A percentile compares a stretch with the other conserved stretches of the same genome.
These are phyloP conservation scores for Acanthamoeba sp. DNA, from an alignment of 208 protist genomes.

Conservation along the genomic window DNA sequence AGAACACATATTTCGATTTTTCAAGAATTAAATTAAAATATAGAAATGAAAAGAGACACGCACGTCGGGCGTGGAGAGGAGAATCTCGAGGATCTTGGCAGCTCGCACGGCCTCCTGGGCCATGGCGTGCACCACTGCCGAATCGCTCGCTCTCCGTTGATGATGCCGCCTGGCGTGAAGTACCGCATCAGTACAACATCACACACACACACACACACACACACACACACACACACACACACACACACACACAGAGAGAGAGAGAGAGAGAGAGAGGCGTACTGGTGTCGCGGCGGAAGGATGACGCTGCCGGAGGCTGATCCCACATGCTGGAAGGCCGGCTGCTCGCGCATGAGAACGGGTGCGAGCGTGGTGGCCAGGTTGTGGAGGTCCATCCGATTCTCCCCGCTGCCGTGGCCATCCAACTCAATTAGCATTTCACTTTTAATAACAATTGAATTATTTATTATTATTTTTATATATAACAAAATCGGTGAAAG, in stretches of 20 bases:
- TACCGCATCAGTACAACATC: not conserved
- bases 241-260: not conserved
- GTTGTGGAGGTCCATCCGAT: constrained; percentile 27
- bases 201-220: not conserved
- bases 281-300: not conserved
- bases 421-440: too few relatives aligned
- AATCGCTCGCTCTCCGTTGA: not conserved
- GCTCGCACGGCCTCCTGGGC: constrained; percentile 4
- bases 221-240: too few relatives aligned
- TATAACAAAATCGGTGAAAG: too few relatives aligned
- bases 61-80: constrained; percentile 1
- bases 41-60: not conserved
- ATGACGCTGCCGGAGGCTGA: not conserved
- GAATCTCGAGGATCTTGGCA: not conserved
- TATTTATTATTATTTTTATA: too few relatives aligned
- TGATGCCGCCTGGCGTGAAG: not conserved
- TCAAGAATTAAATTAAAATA: too few relatives aligned
- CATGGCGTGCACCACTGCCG: not conserved
- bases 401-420: constrained; percentile 9
- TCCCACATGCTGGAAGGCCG: not conserved
- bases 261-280: not conserved
- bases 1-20: too few relatives aligned
- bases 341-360: constrained; percentile 14
- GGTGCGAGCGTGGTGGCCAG: constrained; percentile 4
- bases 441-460: not conserved